These are phyloP conservation scores for Erodium maritimum DNA, from an alignment of 345 rosid genomes.

Conservation along the genomic window DNA sequence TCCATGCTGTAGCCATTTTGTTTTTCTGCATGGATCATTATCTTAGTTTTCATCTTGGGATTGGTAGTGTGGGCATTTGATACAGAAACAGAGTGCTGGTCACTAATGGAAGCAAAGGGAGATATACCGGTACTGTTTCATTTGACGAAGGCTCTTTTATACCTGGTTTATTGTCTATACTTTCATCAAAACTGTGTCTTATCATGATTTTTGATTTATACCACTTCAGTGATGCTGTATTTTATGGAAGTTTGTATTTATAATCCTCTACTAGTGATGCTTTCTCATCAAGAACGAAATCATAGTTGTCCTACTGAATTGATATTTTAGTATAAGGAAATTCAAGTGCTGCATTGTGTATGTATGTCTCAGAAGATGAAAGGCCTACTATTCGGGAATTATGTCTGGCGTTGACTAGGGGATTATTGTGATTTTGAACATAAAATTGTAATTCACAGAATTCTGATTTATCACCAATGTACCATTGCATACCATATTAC, in stretches of 20 bases:
- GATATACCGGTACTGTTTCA: constrained; percentile 59
- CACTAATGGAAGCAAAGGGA: constrained; percentile 89
- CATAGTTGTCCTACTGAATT: not conserved
- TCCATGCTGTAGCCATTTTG: not conserved
- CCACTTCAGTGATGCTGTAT: not conserved
- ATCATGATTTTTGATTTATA: not conserved
- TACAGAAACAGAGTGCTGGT: constrained; percentile 85
- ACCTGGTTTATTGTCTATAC: not conserved
- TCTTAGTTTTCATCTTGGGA: constrained; percentile 12
- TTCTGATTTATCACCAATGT: not conserved
- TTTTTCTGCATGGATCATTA: constrained; percentile 5
- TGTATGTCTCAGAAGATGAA: not conserved
- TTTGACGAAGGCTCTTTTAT: not conserved
- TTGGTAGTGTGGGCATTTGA: constrained; percentile 85
- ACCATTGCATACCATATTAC: not conserved
- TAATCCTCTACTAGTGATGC: not conserved
- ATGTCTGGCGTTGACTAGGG: not conserved
- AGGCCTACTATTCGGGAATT: not conserved
- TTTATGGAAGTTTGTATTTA: not conserved
- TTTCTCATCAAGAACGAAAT: not conserved
- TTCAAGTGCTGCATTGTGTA: not conserved
- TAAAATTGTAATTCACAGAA: not conserved
- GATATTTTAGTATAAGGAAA: not conserved
- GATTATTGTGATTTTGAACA: not conserved
- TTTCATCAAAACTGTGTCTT: not conserved